Evolutionary conservation across 2,329 filamentous ascomycete species (phyloP).

Genomic region (Aspergillus udagawae): DNA sequence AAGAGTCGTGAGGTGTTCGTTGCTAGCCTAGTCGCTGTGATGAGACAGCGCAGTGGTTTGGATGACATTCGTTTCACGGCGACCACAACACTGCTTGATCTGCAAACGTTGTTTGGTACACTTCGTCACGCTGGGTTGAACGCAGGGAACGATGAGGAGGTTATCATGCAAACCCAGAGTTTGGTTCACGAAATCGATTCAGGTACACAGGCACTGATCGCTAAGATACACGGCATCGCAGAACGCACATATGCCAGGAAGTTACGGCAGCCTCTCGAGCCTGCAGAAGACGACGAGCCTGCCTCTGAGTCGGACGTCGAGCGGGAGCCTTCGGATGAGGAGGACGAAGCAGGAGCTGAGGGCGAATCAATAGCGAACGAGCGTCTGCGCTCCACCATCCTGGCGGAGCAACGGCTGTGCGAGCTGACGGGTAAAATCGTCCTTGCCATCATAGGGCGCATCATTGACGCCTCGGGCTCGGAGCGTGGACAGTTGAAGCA

Average conservation of each 20-base stretch:
- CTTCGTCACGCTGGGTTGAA: conserved; percentile 53
- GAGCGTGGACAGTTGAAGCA: conserved; percentile 62
- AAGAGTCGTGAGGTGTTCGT: conserved; percentile 55
- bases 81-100: conserved; percentile 72
- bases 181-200: conserved; percentile 67
- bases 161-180: conserved; percentile 53
- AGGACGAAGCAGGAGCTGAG: conserved; percentile 27
- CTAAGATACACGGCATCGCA: conserved; percentile 70
- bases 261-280: conserved; percentile 43
- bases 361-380: conserved; percentile 43
- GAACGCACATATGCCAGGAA: conserved; percentile 76
- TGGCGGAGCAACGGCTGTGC: conserved; percentile 81
- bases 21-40: conserved; percentile 46
- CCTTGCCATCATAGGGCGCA: conserved; percentile 69
- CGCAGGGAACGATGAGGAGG: conserved; percentile 39
- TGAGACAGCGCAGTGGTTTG: conserved; percentile 51
- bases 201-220: conserved; percentile 61
- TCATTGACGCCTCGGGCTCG: conserved; percentile 63
- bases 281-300: conserved; percentile 67
- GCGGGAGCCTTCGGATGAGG: conserved; percentile 50
- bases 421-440: conserved; percentile 82
- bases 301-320: conserved; percentile 61
- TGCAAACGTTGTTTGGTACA: conserved; percentile 74
- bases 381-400: conserved; percentile 61
- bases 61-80: conserved; percentile 76